phyloP scores from a whole-genome alignment of 2,329 filamentous ascomycete species.

The Zasmidium angulare region DNA sequence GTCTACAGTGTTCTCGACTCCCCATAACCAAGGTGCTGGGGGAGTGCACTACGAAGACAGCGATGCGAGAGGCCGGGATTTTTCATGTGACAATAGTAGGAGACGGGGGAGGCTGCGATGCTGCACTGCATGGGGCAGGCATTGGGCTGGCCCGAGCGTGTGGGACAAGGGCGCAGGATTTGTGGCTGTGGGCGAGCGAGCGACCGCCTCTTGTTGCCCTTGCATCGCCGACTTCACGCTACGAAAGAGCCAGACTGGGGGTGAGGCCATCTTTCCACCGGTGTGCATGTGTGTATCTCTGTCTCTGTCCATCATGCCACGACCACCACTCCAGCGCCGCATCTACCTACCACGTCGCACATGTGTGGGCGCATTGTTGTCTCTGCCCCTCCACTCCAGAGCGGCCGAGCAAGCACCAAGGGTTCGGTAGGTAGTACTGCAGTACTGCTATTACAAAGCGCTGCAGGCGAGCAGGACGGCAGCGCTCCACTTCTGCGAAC shows the following conservation, averaged over 20 bases:
- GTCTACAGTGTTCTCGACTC: too few species aligned
- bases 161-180: background rate
- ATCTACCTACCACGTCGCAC: background rate
- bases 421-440: background rate
- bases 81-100: background rate
- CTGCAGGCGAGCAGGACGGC: background rate
- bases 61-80: background rate
- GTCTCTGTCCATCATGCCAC: background rate
- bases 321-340: background rate
- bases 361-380: background rate
- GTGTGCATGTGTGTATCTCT: background rate
- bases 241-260: background rate
- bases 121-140: background rate
- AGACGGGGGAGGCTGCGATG: background rate
- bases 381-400: background rate
- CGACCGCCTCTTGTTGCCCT: background rate
- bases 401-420: background rate
- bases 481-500: background rate
- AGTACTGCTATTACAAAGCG: background rate
- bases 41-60: background rate
- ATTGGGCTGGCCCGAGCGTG: background rate
- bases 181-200: background rate
- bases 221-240: background rate
- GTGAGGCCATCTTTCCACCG: background rate
- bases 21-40: too few species aligned